These are phyloP conservation scores for Wickerhamiella kurtzmanii DNA, from an alignment of 805 yeast genomes.

Conservation along the genomic window DNA sequence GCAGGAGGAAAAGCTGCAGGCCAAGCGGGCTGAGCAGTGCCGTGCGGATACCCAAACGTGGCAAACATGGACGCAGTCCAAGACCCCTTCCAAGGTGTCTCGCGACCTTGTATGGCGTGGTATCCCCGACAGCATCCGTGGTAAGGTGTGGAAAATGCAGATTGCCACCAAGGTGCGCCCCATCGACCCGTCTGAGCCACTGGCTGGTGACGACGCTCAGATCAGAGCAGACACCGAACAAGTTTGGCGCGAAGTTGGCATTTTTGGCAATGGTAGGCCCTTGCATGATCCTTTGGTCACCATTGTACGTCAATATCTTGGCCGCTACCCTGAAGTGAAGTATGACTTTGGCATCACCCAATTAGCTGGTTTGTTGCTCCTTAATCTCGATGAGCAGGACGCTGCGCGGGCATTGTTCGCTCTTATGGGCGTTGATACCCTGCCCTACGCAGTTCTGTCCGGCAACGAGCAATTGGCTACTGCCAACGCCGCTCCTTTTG, in stretches of 20 bases:
- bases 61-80: slow-evolving; percentile 25
- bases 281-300: slow-evolving; percentile 25
- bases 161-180: slow-evolving; percentile 14
- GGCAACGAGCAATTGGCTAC: slow-evolving; percentile 25
- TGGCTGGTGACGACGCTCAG: slow-evolving; percentile 2
- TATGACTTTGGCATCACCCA: slow-evolving; percentile 30
- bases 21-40: slow-evolving; percentile 16
- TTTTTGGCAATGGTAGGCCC: slow-evolving; percentile 27
- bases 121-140: slow-evolving; percentile 34
- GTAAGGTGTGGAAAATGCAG: slow-evolving; percentile 38
- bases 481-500: slow-evolving; percentile 35
- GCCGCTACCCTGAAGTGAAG: slow-evolving; percentile 18
- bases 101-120: slow-evolving; percentile 54
- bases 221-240: slow-evolving; percentile 19
- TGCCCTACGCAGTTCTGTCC: slow-evolving; percentile 25
- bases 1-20: slow-evolving; percentile 17
- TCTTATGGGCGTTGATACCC: slow-evolving; percentile 25
- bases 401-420: slow-evolving; percentile 32
- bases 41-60: slow-evolving; percentile 26
- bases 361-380: slow-evolving; percentile 32
- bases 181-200: not conserved
- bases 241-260: slow-evolving; percentile 29
- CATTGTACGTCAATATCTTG: slow-evolving; percentile 27
- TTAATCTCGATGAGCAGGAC: slow-evolving; percentile 27
- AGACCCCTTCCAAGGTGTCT: slow-evolving; percentile 23